These are phyloP conservation scores for Colletotrichum sp. DNA, from an alignment of 2,329 filamentous ascomycete species.

Conservation along the genomic window DNA sequence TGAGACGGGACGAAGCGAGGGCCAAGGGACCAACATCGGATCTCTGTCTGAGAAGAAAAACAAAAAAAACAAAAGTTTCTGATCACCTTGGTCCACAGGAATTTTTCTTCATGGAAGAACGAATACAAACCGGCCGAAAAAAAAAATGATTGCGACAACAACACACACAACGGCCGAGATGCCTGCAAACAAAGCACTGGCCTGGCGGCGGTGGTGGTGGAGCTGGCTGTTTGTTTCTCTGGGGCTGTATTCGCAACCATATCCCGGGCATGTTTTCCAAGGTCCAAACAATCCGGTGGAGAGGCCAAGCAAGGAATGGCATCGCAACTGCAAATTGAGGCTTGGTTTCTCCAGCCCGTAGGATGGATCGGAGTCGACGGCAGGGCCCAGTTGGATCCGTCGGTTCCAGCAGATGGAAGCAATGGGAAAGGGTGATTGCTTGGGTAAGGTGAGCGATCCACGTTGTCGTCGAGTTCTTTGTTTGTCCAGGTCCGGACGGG, in stretches of 20 bases:
- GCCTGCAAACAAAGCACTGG: not conserved
- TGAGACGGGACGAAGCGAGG: constrained; percentile 14
- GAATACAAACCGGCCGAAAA: not conserved
- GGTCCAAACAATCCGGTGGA: constrained; percentile 5
- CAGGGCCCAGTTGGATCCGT: not conserved
- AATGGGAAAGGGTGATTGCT: not conserved
- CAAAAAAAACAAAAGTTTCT: not conserved
- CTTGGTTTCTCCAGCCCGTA: not conserved
- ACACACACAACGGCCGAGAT: not conserved
- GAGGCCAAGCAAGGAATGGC: constrained; percentile 1
- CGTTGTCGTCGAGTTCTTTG: not conserved
- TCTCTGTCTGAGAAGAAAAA: not conserved
- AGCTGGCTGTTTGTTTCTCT: constrained; percentile 6
- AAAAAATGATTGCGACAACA: not conserved
- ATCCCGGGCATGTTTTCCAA: constrained; percentile 6
- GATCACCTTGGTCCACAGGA: not conserved
- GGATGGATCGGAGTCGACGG: not conserved
- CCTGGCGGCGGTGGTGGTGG: not conserved
- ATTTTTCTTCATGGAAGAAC: not conserved
- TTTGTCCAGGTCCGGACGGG: not conserved
- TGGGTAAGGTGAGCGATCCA: not conserved
- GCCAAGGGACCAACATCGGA: not conserved
- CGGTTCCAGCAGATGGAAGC: not conserved
- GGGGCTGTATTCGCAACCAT: not conserved
- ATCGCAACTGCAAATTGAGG: not conserved